phyloP scores from a whole-genome alignment of 2,329 filamentous ascomycete species.

The Graphium sp. region DNA sequence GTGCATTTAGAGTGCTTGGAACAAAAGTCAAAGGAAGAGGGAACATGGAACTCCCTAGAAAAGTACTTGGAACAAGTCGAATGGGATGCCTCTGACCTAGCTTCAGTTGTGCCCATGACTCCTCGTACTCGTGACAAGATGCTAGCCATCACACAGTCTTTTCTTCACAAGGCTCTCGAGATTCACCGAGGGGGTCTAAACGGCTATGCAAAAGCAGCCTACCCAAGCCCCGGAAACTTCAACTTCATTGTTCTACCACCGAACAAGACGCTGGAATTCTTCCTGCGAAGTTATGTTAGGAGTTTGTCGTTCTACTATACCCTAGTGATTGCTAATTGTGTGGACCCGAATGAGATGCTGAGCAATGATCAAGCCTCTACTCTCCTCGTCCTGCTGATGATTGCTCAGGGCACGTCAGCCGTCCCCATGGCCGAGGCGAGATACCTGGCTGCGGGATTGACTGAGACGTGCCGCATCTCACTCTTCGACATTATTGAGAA shows the following conservation, averaged over 20 bases:
- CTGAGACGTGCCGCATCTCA: conserved; percentile 55
- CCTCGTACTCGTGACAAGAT: conserved; percentile 46
- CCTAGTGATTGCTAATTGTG: conserved; percentile 37
- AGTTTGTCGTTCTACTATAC: conserved; percentile 51
- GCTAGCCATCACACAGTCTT: conserved; percentile 54
- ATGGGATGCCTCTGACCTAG: conserved; percentile 17
- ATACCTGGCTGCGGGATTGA: conserved; percentile 47
- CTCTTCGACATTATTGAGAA: conserved; percentile 58
- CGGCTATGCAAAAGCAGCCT: conserved; percentile 19
- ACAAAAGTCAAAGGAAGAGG: conserved; percentile 27
- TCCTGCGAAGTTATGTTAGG: conserved; percentile 48
- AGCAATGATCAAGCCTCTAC: conserved; percentile 49
- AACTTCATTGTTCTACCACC: conserved; percentile 52
- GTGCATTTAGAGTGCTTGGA: conserved; percentile 33
- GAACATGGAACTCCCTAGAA: conserved; percentile 26
- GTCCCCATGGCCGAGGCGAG: conserved; percentile 48
- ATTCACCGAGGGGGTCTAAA: conserved; percentile 40
- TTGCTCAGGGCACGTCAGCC: conserved; percentile 52
- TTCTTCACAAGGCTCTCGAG: conserved; percentile 53
- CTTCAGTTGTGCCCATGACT: conserved; percentile 25
- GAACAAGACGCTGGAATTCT: conserved; percentile 48
- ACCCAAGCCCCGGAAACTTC: conserved; percentile 29
- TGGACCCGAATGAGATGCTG: conserved; percentile 53
- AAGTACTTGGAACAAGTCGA: conserved; percentile 19
- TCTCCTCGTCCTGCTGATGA: conserved; percentile 52